Evolutionary conservation across 2,329 filamentous ascomycete species (phyloP).

Genomic region (Sarocladium strictum): DNA sequence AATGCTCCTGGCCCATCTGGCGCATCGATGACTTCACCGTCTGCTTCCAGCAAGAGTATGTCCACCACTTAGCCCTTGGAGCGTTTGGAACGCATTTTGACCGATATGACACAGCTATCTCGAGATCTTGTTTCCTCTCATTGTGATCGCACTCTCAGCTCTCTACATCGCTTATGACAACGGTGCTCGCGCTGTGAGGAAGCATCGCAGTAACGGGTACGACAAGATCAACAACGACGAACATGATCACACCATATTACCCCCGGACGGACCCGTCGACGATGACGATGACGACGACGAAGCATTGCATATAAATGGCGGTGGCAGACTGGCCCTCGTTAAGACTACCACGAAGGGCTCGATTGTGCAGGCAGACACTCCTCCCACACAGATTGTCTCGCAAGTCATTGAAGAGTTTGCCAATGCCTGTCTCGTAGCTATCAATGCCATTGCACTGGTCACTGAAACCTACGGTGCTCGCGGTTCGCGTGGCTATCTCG

Average conservation of each 20-base stretch:
- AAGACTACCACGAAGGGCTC: slow-evolving; percentile 59
- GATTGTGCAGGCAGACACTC: slow-evolving; percentile 67
- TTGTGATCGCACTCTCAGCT: slow-evolving; percentile 62
- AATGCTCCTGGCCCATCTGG: slow-evolving; percentile 55
- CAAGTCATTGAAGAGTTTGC: slow-evolving; percentile 70
- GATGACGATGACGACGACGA: slow-evolving; percentile 53
- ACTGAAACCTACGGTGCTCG: slow-evolving; percentile 49
- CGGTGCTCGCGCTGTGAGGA: slow-evolving; percentile 12
- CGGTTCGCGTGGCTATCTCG: slow-evolving; percentile 43
- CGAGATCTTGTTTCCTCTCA: slow-evolving; percentile 71
- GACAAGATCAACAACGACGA: slow-evolving; percentile 42
- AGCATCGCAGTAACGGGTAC: slow-evolving; percentile 48
- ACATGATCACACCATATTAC: slow-evolving; percentile 45
- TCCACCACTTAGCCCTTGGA: slow-evolving; percentile 15
- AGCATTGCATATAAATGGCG: slow-evolving; percentile 49
- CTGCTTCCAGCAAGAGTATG: slow-evolving; percentile 64
- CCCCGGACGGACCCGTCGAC: slow-evolving; percentile 36
- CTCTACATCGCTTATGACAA: slow-evolving; percentile 17
- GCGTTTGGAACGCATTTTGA: not conserved
- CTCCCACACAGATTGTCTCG: slow-evolving; percentile 64
- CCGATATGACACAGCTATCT: slow-evolving; percentile 24
- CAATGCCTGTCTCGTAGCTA: slow-evolving; percentile 62
- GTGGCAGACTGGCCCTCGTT: slow-evolving; percentile 51
- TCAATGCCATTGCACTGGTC: slow-evolving; percentile 61
- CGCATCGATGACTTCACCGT: slow-evolving; percentile 56